phyloP scores from a whole-genome alignment of 2,329 filamentous ascomycete genomes.

The Catunica adiposa region DNA sequence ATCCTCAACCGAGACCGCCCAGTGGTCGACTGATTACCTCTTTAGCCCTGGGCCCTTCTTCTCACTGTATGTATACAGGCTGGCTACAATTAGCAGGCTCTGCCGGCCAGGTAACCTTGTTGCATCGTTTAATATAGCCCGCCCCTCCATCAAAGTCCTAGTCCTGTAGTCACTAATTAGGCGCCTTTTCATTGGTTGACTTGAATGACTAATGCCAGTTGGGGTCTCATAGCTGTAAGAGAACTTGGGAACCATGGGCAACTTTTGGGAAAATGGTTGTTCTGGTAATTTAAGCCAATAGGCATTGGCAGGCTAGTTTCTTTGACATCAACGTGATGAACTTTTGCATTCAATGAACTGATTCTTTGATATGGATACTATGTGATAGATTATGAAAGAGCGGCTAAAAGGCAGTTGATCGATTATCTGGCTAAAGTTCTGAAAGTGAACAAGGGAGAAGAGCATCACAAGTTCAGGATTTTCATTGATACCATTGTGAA shows the following conservation, averaged over 20 bases:
- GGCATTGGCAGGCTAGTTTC: too few species aligned
- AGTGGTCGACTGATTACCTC: neutral
- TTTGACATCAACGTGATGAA: too few species aligned
- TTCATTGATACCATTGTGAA: too few species aligned
- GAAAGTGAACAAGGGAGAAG: too few species aligned
- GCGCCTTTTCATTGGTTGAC: neutral
- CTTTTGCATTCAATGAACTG: neutral
- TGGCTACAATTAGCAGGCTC: neutral
- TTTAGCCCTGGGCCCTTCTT: neutral
- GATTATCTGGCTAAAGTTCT: too few species aligned
- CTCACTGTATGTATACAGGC: neutral
- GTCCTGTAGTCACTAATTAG: neutral
- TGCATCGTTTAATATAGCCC: slow-evolving; percentile 1
- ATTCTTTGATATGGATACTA: too few species aligned
- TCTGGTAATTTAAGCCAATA: too few species aligned
- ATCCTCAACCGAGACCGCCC: too few species aligned
- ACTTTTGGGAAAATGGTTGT: too few species aligned
- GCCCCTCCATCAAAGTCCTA: neutral
- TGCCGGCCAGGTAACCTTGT: neutral
- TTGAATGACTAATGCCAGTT: neutral
- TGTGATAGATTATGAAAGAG: too few species aligned
- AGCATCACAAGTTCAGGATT: too few species aligned
- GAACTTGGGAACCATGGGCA: neutral
- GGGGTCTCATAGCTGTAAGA: neutral
- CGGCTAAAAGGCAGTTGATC: too few species aligned